Evolutionary conservation across 2,329 filamentous ascomycete species (phyloP).

Genomic region (Aureobasidium sp.): DNA sequence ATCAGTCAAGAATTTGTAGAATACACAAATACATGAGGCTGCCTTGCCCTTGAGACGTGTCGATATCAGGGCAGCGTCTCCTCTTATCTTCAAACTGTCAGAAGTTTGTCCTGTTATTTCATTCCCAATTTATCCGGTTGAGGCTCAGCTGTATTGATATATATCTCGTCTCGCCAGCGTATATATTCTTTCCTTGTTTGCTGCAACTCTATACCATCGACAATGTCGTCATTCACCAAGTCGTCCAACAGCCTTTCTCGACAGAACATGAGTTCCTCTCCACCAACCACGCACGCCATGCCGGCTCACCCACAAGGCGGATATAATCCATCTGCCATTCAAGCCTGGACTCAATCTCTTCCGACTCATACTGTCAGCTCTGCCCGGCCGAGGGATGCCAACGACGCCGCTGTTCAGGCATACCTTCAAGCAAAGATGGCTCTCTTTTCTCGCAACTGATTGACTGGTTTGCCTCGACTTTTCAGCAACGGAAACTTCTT

Average conservation of each 20-base stretch:
- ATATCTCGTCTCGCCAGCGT: not conserved
- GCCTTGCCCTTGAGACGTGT: not conserved
- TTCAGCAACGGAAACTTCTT: not conserved
- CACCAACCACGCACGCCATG: not conserved
- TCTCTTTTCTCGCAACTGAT: slow-evolving; percentile 23
- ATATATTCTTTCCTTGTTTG: not conserved
- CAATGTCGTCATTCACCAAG: slow-evolving; percentile 8
- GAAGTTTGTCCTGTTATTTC: slow-evolving; percentile 2
- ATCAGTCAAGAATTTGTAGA: not conserved
- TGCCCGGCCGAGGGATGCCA: not conserved
- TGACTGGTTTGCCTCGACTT: not conserved
- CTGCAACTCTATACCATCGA: not conserved
- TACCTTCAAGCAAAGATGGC: slow-evolving; percentile 32
- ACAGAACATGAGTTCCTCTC: not conserved
- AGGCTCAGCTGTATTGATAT: not conserved
- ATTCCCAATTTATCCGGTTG: not conserved
- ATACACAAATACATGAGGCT: slow-evolving; percentile 13
- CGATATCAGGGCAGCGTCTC: not conserved
- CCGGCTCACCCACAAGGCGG: not conserved
- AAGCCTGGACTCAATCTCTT: slow-evolving; percentile 17
- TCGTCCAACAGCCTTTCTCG: not conserved
- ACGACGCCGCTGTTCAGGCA: slow-evolving; percentile 27
- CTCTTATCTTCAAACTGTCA: not conserved
- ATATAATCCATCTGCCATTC: slow-evolving; percentile 18
- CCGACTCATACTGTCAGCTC: not conserved